Base-by-base conservation (phyloP, 345 rosid genomes). In the Gossypium stocksii region DNA sequence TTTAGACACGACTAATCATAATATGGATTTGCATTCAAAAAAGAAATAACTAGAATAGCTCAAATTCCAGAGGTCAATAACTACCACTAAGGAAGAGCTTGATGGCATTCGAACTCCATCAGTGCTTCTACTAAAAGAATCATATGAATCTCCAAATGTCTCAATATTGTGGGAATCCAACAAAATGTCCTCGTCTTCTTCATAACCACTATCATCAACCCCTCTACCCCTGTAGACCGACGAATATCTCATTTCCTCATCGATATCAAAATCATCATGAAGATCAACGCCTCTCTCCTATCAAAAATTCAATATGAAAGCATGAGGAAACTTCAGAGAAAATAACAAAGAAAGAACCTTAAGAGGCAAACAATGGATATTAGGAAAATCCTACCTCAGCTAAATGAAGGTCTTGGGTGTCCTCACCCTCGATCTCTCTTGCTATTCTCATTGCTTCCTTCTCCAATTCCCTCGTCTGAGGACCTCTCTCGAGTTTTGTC, bases 281-380 rank as follows among this genome's bases (percentile, higher is more conserved):
- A 85, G 82, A 81, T 85, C 83, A 74, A 78, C 63, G 61, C 98
- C 97, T 80, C 99, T 89, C 87, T 96, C 99, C 99, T 96, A 89
- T 77, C 57, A 29, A 59, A 79, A 77, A 52, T 68, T 74, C 56
- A 49, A 80, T 43, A 76, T 38, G 77, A 51, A 63, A 12, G 20
- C 29, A 11, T 53, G 52, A 71, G 43, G 66, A 56, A 61, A 58
- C 17, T 54, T 34, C 34, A 71, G 1, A 73, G 67, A 75, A 44
- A 56, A 45, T 66, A 41, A 71, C 29, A 2, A 56, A 64, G 25
- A 66, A 19, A 69, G 61, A 74, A 46, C 9, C 45, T 41, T 14
- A 43, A 79, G 38, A 72, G 74, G 58, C 46, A 71, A 70, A 74
- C 19, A 70, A 48, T 16, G 63, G 54, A 69, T 56, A 74, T 22